phyloP scores from a whole-genome alignment of 495 filamentous ascomycete species.

The Aspergillus saccharolyticus region DNA sequence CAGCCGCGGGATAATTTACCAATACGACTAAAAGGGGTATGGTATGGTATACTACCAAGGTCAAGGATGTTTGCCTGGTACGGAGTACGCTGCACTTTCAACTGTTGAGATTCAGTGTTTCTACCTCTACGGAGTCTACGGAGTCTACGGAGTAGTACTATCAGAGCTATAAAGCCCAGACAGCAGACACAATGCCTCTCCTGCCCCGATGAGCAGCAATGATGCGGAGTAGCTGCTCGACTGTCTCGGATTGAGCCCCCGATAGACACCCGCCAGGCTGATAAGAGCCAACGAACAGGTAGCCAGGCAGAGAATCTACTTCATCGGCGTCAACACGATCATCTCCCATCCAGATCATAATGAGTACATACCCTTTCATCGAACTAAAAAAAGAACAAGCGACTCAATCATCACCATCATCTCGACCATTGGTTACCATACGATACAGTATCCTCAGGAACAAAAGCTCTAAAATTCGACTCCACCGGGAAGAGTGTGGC shows the following conservation, averaged over 20 bases:
- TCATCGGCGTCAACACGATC: neutral
- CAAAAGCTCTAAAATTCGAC: neutral
- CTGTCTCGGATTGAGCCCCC: neutral
- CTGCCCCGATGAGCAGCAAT: neutral
- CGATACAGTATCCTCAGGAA: neutral
- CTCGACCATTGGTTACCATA: neutral
- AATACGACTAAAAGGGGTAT: neutral
- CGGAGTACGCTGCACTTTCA: too few relatives aligned
- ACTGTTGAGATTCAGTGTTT: too few relatives aligned
- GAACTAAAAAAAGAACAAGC: too few relatives aligned
- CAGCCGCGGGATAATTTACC: neutral
- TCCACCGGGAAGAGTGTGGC: conserved; percentile 1
- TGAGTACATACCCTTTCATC: too few relatives aligned
- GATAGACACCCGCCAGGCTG: neutral
- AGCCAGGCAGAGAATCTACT: too few relatives aligned
- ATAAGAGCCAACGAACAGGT: too few relatives aligned
- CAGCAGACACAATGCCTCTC: too few relatives aligned
- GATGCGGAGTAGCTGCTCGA: neutral
- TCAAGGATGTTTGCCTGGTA: neutral
- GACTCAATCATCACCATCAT: too few relatives aligned
- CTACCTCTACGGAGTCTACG: too few relatives aligned
- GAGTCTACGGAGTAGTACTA: too few relatives aligned
- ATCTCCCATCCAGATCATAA: neutral
- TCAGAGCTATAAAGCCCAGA: too few relatives aligned
- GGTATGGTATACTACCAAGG: neutral